Evolutionary conservation across 768 basidiomycete genomes (phyloP), one percentile per base, ranked within the genome.

Genomic region (Boletus rubescentipes): DNA sequence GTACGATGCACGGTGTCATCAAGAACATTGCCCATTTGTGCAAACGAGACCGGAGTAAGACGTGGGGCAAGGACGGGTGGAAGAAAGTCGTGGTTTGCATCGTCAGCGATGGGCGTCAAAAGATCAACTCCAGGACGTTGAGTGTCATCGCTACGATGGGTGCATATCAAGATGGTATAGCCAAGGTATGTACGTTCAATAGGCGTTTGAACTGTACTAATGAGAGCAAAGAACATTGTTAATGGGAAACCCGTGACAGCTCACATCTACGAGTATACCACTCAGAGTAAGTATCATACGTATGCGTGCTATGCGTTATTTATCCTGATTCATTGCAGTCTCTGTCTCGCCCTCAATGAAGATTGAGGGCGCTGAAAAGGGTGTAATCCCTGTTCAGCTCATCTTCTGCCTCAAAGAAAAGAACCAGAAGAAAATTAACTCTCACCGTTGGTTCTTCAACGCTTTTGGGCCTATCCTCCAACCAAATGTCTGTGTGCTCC

Each of bases 41-140:
- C 66, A 90, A 86, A 60, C 78, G 95, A 20, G 87, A 89, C 41
- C 77, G 91, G 44, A 89, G 86, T 61, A 94, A 91, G 78, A 97
- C 91, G 5, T 98, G 96, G 96, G 95, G 94, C 1, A 89, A 89
- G 68, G 94, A 97, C 0, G 93, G 93, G 2, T 98, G 96, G 96
- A 95, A 98, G 78, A 98, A 97, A 79, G 91, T 96, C 32, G 94
- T 95, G 9, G 88, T 96, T 10, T 93, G 91, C 64, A 86, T 95
- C 61, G 93, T 96, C 9, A 89, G 87, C 38, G 92, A 95, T 69
- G 93, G 92, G 1, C 80, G 93, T 30, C 67, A 73, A 58, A 93
- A 93, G 79, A 89, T 96, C 71, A 92, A 93, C 67, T 80, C 87
- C 39, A 74, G 91, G 56, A 91, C 89, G 15, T 69, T 93, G 63